Conservation (phyloP, 106 monocot genomes). For the Dendrobium officinale region DNA sequence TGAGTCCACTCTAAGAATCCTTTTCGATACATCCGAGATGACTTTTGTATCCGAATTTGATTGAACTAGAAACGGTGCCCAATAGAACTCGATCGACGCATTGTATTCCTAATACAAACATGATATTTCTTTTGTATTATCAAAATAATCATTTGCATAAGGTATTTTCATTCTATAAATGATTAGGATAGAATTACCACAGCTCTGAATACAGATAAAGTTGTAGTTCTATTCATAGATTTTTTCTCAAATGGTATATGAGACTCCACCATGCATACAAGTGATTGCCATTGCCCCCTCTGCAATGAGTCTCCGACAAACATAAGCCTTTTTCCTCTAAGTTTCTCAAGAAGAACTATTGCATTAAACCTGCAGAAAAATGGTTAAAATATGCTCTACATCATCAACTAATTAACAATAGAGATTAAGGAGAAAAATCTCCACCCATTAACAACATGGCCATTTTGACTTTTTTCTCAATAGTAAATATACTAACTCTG, state of each 20-base stretch:
- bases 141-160: neutral
- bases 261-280: slow-evolving; percentile 8
- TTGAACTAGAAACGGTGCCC: slow-evolving; percentile 61
- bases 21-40: slow-evolving; percentile 23
- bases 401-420: no score
- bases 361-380: neutral
- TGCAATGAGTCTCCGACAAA: slow-evolving; percentile 6
- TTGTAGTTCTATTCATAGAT: neutral
- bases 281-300: slow-evolving; percentile 5
- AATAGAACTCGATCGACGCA: slow-evolving; percentile 59
- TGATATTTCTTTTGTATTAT: neutral
- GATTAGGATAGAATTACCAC: neutral
- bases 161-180: neutral
- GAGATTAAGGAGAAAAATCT: no score
- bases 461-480: no score
- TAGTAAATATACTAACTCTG: neutral
- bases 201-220: neutral
- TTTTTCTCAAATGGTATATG: neutral
- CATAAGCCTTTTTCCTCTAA: slow-evolving; percentile 9
- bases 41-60: slow-evolving; percentile 42
- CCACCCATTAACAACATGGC: no score
- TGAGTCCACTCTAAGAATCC: slow-evolving; percentile 51
- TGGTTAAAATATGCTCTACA: neutral
- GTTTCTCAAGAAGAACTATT: neutral
- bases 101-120: slow-evolving; percentile 38